These are phyloP conservation scores for Rhipidocladum racemiflorum DNA, from an alignment of 176 grass and related monocot species.

Conservation along the genomic window DNA sequence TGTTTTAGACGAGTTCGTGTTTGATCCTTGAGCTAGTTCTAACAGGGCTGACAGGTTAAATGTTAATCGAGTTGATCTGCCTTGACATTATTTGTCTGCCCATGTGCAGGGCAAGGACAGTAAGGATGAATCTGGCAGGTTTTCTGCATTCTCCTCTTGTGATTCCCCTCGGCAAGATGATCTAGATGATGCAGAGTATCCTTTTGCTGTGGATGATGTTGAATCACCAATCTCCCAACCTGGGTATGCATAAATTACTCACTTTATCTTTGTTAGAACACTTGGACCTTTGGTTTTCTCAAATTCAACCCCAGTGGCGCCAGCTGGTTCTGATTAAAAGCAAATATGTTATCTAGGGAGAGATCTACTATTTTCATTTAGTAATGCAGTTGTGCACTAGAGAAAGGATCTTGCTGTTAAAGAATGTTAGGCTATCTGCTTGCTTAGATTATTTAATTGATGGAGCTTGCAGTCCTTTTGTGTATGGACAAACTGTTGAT, in stretches of 20 bases:
- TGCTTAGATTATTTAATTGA: not conserved
- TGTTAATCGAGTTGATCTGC: not conserved
- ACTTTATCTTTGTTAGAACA: not conserved
- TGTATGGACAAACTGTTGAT: not conserved
- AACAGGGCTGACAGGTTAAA: not conserved
- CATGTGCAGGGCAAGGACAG: constrained; percentile 54
- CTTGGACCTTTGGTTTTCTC: constrained; percentile 2
- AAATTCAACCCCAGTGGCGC: not conserved
- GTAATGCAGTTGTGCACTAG: not conserved
- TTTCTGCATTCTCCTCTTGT: constrained; percentile 74
- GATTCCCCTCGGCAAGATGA: constrained; percentile 75
- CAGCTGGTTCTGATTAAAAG: not conserved
- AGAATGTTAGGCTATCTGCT: not conserved
- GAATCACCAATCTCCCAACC: constrained; percentile 67
- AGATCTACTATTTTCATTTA: not conserved
- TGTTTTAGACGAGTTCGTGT: too few species aligned
- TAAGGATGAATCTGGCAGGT: constrained; percentile 91
- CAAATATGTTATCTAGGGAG: not conserved
- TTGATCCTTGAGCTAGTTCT: too few species aligned
- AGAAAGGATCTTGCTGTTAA: constrained; percentile 1
- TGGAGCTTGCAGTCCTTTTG: not conserved
- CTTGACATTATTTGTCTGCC: constrained; percentile 5
- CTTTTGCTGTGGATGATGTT: constrained; percentile 92
- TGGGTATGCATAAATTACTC: constrained; percentile 48
- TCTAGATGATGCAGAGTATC: constrained; percentile 77